These are phyloP conservation scores for Eutrema japonicum DNA, from an alignment of 345 rosid genomes.

Conservation along the genomic window DNA sequence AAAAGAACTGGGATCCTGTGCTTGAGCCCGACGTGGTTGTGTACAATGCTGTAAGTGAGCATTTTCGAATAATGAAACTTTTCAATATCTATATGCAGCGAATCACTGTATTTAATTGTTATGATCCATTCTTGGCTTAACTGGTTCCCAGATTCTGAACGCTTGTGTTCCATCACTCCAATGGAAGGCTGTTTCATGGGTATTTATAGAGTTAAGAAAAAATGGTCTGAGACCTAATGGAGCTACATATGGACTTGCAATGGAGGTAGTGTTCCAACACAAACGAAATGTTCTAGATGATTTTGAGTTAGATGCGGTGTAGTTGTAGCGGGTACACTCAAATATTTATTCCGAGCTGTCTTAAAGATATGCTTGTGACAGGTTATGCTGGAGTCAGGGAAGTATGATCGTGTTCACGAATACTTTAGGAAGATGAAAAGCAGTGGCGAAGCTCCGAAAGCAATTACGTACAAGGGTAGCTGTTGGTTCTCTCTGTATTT, in stretches of 20 bases:
- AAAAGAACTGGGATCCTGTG: conserved; percentile 78
- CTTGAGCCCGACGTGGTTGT: conserved; percentile 90
- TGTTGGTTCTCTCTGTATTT: conserved; percentile 16
- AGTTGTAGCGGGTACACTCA: conserved; percentile 4
- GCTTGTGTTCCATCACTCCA: conserved; percentile 83
- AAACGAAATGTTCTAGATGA: conserved; percentile 3
- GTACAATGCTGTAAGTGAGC: conserved; percentile 84
- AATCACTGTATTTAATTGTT: conserved; percentile 20
- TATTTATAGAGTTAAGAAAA: conserved; percentile 79
- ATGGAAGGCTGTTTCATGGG: conserved; percentile 95
- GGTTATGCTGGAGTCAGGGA: conserved; percentile 93
- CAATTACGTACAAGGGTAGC: conserved; percentile 81
- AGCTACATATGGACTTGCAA: conserved; percentile 95
- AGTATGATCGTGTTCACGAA: conserved; percentile 74
- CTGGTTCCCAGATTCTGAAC: conserved; percentile 66
- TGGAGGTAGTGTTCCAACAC: conserved; percentile 69
- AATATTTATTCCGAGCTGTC: background rate
- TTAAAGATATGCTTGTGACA: conserved; percentile 47
- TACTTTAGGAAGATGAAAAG: conserved; percentile 74
- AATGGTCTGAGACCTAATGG: conserved; percentile 81
- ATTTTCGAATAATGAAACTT: conserved; percentile 4
- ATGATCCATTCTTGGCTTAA: conserved; percentile 20
- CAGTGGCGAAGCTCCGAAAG: conserved; percentile 72
- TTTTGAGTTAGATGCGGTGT: conserved; percentile 9
- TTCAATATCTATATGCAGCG: background rate